Base-by-base conservation (phyloP, 805 yeast species). In the Saccharomycopsis sp. region DNA sequence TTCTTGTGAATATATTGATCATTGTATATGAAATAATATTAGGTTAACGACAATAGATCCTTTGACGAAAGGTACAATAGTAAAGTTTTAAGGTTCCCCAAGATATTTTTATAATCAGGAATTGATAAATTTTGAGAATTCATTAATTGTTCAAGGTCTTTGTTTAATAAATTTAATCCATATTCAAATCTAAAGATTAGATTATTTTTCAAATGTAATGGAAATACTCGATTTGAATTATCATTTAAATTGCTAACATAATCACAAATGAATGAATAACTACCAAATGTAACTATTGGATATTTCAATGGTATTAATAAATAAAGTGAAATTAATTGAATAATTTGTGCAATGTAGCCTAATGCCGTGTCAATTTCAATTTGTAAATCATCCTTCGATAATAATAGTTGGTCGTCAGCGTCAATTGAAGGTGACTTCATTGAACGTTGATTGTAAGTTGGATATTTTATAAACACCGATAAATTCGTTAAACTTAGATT, bases 21-120 rank as follows among this genome's bases (percentile, higher is more conserved):
- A 74, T 77, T 37, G 43, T 73, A 17, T 77, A 77, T 56, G 77
- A 74, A 55, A 57, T 75, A 52, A 60, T 75, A 4, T 59, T 74
- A 53, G 81, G 81, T 44, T 75, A 51, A 52, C 16, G 11, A 14
- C n/a, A 39, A 14, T 19, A 39, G 35, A 21, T 42, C 50, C 38
- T 48, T 48, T 7, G 52, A 45, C 5, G 50, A 37, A 21, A 48
- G 33, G 41, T 38, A 50, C 33, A 50, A 41, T 38, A 50, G 22
- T 35, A 50, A 42, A 35, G 47, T 50, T 45, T 64, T 62, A 31
- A 65, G 51, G 43, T 65, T 65, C 2, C 66, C 68, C 47, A 65
- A 52, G 21, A 65, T 61, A 34, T 64, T 64, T 34, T 55, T 53
- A 17, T 54, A 43, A 40, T 64, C 67, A 1, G 56, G 64, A 2